Base-by-base conservation (phyloP, 148 eudicot species). In the Rhododendron henanense region DNA sequence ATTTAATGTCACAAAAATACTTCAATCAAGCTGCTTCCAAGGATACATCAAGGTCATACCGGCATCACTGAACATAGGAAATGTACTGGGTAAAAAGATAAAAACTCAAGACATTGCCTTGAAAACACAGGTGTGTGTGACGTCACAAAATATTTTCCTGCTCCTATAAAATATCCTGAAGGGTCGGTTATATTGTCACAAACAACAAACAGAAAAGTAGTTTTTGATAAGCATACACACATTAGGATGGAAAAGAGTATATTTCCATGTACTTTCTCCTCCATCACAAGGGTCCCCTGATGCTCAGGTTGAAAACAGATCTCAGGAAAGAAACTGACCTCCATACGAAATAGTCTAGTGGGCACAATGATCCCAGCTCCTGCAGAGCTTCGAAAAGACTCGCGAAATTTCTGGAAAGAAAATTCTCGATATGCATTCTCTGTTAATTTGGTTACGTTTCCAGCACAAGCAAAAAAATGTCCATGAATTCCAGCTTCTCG, bases 361-460 rank as follows among this genome's bases (percentile, higher is more conserved):
- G 99, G 99, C 81, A 96, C 84, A 87, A 96, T 85, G 81, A 95
- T 37, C 63, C 99, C 99, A 88, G 91, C 84, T 88, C 99, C 98
- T 47, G 88, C 95, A 78, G 93, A 90, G 88, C 91, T 92, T 87
- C 99, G 88, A 82, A 96, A 91, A 71, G 98, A 94, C 48, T 95
- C 91, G 23, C 89, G 81, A 87, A 94, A 94, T 73, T 87, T 93
- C 67, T 85, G 87, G 15, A 90, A 53, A 78, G 97, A 92, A 31
- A 96, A 83, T 11, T 86, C 85, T 50, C 90, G 88, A 88, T 86
- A 95, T 83, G 93, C 92, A 67, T 91, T 91, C 86, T 96, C 95
- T 2, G 97, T 88, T 39, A 96, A 85, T 85, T 92, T 94, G 81
- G 90, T 87, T 57, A 96, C 89, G 89, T 95, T 96, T 45, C 98